These are phyloP conservation scores for Carex myosuroides DNA, from an alignment of 176 grass and related monocot species.

Conservation along the genomic window DNA sequence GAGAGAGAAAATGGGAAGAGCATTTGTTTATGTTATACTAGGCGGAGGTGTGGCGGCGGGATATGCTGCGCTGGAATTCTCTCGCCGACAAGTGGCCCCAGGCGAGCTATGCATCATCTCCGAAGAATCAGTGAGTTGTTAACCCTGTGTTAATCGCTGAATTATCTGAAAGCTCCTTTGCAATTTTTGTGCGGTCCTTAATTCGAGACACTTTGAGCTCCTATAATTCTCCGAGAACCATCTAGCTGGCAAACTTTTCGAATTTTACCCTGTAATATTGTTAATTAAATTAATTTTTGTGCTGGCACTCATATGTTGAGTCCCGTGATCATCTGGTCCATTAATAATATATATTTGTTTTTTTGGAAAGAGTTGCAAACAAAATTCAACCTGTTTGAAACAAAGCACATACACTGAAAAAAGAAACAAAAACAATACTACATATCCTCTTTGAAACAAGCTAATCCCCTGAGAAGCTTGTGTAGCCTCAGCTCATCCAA, in stretches of 20 bases:
- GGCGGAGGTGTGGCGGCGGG: constrained; percentile 91
- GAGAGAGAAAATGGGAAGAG: constrained; percentile 44
- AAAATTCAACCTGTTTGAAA: no score
- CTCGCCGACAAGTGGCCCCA: constrained; percentile 29
- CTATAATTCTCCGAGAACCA: background rate
- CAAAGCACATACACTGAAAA: no score
- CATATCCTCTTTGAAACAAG: no score
- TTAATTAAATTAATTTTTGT: background rate
- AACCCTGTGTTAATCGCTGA: constrained; percentile 9
- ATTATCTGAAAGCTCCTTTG: background rate
- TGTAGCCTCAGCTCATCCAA: no score
- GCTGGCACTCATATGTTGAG: background rate
- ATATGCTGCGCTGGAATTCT: constrained; percentile 82
- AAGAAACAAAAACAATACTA: no score
- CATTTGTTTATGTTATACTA: constrained; percentile 74
- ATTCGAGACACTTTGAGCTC: background rate
- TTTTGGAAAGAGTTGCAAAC: no score
- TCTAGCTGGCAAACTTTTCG: background rate
- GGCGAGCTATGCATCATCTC: constrained; percentile 95
- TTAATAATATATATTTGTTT: background rate
- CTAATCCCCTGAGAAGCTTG: no score
- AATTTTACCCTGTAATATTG: background rate
- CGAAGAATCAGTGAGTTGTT: constrained; percentile 47
- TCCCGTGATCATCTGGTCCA: background rate
- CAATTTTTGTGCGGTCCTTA: background rate